Conservation (phyloP, 2,329 filamentous ascomycete genomes). For the Fusarium miscanthi region DNA sequence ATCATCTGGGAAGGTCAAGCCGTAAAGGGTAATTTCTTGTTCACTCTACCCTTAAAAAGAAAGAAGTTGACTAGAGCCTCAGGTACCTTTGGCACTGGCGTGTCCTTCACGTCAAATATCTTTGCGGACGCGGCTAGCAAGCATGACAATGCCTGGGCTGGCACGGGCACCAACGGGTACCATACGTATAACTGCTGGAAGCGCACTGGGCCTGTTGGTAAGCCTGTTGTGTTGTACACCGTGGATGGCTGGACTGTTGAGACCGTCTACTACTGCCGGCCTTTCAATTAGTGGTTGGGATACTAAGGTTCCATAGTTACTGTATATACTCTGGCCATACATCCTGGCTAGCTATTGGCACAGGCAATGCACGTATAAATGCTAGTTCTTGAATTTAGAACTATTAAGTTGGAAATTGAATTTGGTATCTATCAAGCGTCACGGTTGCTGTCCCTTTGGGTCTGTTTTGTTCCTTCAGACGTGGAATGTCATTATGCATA, state of each 20-base stretch:
- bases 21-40: neutral
- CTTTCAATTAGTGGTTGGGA: neutral
- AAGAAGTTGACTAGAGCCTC: fast-evolving
- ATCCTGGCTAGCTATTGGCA: no score
- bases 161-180: neutral
- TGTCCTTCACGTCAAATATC: slow-evolving; percentile 4
- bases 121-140: neutral
- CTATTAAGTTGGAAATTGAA: no score
- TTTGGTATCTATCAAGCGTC: no score
- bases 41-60: fast-evolving
- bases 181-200: slow-evolving; percentile 5
- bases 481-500: no score
- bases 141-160: neutral
- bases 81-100: neutral
- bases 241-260: slow-evolving; percentile 5
- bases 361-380: no score
- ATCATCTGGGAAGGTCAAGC: neutral
- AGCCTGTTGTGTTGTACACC: neutral
- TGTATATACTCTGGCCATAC: no score
- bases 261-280: neutral
- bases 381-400: no score
- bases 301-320: no score
- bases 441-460: no score
- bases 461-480: no score
- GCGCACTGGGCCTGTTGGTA: neutral